A percentile compares a stretch with the other conserved stretches of the same genome.
phyloP scores from a whole-genome alignment of 2,329 filamentous ascomycete genomes.

The Xylaria multiplex region DNA sequence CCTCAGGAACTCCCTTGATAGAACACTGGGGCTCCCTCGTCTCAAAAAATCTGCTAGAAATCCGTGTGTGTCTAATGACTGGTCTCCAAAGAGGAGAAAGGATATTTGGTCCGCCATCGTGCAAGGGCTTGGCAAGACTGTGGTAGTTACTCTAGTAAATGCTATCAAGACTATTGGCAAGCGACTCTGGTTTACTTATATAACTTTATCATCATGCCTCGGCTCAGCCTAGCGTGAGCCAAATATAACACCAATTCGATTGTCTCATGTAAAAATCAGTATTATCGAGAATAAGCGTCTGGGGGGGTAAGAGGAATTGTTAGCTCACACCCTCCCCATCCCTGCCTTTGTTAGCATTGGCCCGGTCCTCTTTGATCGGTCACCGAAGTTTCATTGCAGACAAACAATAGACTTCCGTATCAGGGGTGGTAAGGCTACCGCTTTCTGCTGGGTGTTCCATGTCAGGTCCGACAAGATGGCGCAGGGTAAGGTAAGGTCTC shows the following conservation, averaged over 20 bases:
- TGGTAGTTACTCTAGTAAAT: conserved; percentile 40
- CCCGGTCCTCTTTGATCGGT: conserved; percentile 54
- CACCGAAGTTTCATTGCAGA: conserved; percentile 55
- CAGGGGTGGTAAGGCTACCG: conserved; percentile 43
- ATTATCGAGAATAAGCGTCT: conserved; percentile 28
- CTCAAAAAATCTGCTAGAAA: conserved; percentile 67
- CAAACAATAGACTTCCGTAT: conserved; percentile 52
- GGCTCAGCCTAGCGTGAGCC: conserved; percentile 37
- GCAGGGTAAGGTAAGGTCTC: conserved; percentile 28
- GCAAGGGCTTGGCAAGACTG: conserved; percentile 30
- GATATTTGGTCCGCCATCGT: conserved; percentile 60
- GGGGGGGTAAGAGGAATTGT: conserved; percentile 34
- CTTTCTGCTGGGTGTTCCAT: conserved; percentile 41
- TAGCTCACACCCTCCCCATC: conserved; percentile 43
- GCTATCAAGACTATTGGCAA: conserved; percentile 30
- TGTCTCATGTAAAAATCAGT: conserved; percentile 40
- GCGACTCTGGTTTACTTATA: conserved; percentile 46
- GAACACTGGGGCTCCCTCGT: conserved; percentile 57
- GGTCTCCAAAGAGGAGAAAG: conserved; percentile 75
- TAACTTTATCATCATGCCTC: conserved; percentile 40
- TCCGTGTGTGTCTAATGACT: conserved; percentile 73
- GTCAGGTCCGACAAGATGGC: conserved; percentile 41
- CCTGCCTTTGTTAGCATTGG: conserved; percentile 42
- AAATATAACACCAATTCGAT: conserved; percentile 43
- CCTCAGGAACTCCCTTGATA: conserved; percentile 71